Percentiles rank a stretch among this genome's conserved stretches.
These are phyloP conservation scores for Cladosporium austrohemisphaericum DNA, from an alignment of 2,329 filamentous ascomycete species.

Conservation along the genomic window DNA sequence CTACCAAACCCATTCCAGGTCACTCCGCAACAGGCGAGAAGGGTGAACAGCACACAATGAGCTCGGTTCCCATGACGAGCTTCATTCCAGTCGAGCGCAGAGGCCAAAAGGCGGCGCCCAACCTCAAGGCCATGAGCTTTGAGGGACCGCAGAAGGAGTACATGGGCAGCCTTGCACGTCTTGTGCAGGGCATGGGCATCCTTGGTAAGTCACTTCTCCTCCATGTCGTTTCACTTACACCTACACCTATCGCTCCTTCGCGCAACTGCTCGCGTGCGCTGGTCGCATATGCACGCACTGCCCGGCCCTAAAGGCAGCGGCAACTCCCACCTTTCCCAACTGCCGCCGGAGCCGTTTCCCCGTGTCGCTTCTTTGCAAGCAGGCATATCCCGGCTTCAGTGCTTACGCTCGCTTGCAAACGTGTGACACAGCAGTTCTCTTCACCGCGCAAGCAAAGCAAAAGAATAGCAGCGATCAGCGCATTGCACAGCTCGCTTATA, in stretches of 20 bases:
- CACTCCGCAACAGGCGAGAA: constrained; percentile 13
- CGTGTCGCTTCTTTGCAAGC: background rate
- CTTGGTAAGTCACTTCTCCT: constrained; percentile 62
- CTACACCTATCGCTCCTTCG: background rate
- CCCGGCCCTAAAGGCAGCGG: background rate
- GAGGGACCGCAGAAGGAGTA: constrained; percentile 83
- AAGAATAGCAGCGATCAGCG: background rate
- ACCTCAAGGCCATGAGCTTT: constrained; percentile 66
- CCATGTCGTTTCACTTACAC: constrained; percentile 1
- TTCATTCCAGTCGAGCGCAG: constrained; percentile 60
- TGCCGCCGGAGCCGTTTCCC: constrained; percentile 1
- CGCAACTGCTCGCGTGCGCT: constrained; percentile 1
- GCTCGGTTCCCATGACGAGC: constrained; percentile 60
- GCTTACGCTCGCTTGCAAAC: constrained; percentile 13
- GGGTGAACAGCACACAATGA: constrained; percentile 58
- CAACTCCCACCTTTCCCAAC: background rate
- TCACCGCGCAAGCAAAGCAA: background rate
- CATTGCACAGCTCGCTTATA: constrained; percentile 8
- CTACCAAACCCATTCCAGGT: background rate
- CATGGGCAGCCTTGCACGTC: constrained; percentile 80
- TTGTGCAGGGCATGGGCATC: constrained; percentile 91
- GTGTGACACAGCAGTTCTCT: too few relatives aligned
- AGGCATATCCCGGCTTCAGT: constrained; percentile 8
- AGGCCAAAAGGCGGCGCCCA: constrained; percentile 35
- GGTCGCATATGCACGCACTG: background rate